These are phyloP conservation scores for Diaporthe sp. DNA, from an alignment of 2,329 filamentous ascomycete genomes.

Conservation along the genomic window DNA sequence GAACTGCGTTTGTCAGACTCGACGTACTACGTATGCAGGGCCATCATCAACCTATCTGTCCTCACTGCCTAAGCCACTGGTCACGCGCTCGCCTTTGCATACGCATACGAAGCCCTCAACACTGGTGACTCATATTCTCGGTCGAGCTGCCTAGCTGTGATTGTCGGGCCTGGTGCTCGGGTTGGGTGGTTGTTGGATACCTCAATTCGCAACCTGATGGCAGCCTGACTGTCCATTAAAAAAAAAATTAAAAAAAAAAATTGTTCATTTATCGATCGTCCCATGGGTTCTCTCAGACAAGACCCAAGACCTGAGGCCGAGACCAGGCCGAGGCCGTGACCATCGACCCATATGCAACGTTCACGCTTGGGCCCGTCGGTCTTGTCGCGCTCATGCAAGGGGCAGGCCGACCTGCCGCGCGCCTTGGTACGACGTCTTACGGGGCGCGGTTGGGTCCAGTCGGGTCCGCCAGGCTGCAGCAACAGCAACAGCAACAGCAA, in stretches of 20 bases:
- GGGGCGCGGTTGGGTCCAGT: neutral
- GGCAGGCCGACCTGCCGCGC: constrained; percentile 11
- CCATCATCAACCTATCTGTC: neutral
- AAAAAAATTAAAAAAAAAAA: no score
- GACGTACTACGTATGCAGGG: neutral
- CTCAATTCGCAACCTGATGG: neutral
- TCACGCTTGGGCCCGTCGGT: constrained; percentile 16
- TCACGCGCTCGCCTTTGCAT: constrained; percentile 10
- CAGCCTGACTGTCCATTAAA: neutral
- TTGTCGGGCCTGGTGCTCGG: neutral
- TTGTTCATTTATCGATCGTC: neutral
- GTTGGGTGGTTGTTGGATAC: constrained; percentile 1
- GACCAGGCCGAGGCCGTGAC: neutral
- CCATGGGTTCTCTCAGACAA: neutral
- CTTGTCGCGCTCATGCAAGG: constrained; percentile 11
- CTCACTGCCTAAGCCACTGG: constrained; percentile 18
- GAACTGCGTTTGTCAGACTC: constrained; percentile 4
- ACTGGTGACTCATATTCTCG: constrained; percentile 16
- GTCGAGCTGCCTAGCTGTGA: neutral
- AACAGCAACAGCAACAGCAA: neutral
- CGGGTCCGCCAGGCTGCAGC: constrained; percentile 17
- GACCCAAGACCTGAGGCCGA: neutral
- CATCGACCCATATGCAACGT: constrained; percentile 2
- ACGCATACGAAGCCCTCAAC: constrained; percentile 8
- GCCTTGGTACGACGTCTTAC: constrained; percentile 18